Evolutionary conservation across 768 basidiomycete species (phyloP).

Genomic region (Mycena latifolia): DNA sequence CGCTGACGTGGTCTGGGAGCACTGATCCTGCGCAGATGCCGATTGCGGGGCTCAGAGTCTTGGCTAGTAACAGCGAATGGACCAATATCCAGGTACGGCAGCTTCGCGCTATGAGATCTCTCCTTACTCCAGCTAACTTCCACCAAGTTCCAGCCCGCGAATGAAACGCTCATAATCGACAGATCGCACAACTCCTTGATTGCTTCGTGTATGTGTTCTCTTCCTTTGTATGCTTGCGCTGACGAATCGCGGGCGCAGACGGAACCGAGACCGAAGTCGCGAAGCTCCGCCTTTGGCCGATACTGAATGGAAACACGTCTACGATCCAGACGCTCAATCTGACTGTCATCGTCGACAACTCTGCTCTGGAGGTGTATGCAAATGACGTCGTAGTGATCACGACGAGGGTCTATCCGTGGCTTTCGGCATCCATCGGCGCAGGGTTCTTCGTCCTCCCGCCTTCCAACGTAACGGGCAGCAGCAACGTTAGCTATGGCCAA

Average conservation of each 20-base stretch:
- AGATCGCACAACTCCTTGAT: constrained; percentile 26
- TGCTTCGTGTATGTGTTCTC: constrained; percentile 16
- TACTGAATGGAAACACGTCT: constrained; percentile 23
- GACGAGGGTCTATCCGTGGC: constrained; percentile 28
- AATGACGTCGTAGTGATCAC: constrained; percentile 31
- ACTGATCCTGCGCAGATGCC: constrained; percentile 25
- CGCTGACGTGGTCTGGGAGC: constrained; percentile 27
- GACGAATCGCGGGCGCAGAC: constrained; percentile 2
- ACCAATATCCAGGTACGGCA: constrained; percentile 23
- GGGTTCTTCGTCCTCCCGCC: constrained; percentile 23
- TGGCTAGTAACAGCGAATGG: constrained; percentile 30
- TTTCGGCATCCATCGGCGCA: constrained; percentile 22
- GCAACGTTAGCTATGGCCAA: constrained; percentile 10
- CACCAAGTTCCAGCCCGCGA: constrained; percentile 22
- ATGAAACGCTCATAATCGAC: constrained; percentile 26
- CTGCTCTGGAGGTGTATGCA: constrained; percentile 28
- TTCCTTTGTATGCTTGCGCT: not conserved
- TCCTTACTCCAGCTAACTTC: not conserved
- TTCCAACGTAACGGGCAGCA: not conserved
- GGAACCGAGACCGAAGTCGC: constrained; percentile 28
- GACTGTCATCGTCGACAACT: constrained; percentile 31
- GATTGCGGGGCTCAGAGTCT: constrained; percentile 22
- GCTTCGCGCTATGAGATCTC: too few species aligned
- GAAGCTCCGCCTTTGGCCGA: constrained; percentile 32
- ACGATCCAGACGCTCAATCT: constrained; percentile 30